Evolutionary conservation across 768 basidiomycete genomes (phyloP).

Genomic region (Chalciporus pseudorubinellus): DNA sequence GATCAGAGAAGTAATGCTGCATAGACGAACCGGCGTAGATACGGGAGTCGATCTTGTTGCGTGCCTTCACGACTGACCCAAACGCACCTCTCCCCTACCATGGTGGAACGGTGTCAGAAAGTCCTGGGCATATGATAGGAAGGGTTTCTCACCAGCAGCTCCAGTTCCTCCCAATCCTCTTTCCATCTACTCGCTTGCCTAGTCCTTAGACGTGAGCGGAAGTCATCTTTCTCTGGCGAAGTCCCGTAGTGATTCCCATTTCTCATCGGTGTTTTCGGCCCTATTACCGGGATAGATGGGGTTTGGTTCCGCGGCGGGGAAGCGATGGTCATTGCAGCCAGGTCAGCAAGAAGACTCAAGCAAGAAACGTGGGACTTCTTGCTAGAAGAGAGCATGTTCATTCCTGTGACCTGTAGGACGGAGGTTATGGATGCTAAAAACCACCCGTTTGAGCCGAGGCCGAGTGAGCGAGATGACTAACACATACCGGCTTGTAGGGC

Average conservation of each 20-base stretch:
- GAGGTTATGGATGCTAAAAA: conserved; percentile 53
- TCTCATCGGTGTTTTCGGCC: conserved; percentile 51
- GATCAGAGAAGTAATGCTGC: neutral
- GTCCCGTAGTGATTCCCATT: conserved; percentile 34
- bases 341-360: conserved; percentile 53
- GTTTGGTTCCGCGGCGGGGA: conserved; percentile 14
- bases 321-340: conserved; percentile 43
- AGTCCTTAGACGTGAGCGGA: conserved; percentile 37
- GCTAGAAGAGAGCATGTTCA: conserved; percentile 56
- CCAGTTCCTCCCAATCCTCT: conserved; percentile 92
- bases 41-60: conserved; percentile 81
- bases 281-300: conserved; percentile 19
- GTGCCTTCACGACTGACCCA: conserved; percentile 93
- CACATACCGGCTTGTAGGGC: conserved; percentile 55
- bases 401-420: conserved; percentile 47
- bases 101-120: neutral
- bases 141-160: conserved; percentile 55
- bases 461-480: conserved; percentile 18
- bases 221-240: conserved; percentile 70
- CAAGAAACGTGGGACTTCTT: conserved; percentile 61
- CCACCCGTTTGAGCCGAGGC: neutral
- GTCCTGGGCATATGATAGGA: neutral
- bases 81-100: conserved; percentile 82
- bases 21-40: conserved; percentile 69
- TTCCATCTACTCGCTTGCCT: conserved; percentile 79